Conservation (phyloP, 2,329 filamentous ascomycete genomes). For the Xylariaceae sp. region DNA sequence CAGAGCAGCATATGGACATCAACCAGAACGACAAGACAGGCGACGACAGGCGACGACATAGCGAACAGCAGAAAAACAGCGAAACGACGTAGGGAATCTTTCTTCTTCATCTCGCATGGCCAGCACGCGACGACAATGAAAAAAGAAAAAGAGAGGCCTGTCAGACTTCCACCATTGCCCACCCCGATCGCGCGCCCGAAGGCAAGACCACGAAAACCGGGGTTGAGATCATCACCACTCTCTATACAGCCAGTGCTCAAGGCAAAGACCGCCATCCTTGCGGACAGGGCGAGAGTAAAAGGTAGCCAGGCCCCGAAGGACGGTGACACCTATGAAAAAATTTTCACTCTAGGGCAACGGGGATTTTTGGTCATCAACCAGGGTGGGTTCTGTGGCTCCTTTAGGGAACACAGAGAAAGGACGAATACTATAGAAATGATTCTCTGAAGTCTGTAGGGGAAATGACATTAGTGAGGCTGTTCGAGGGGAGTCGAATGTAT, state of each 20-base stretch:
- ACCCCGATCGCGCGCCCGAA: constrained; percentile 73
- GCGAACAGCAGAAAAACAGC: neutral
- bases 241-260: constrained; percentile 59
- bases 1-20: too few species aligned
- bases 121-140: constrained; percentile 50
- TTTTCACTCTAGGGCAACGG: constrained; percentile 87
- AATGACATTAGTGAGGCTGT: constrained; percentile 13
- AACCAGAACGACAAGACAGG: too few species aligned
- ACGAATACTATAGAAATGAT: constrained; percentile 99
- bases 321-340: constrained; percentile 38
- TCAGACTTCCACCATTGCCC: constrained; percentile 88
- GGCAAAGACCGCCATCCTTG: constrained; percentile 51
- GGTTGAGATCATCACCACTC: constrained; percentile 94
- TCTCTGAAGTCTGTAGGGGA: constrained; percentile 48
- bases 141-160: constrained; percentile 54
- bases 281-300: constrained; percentile 55
- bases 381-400: constrained; percentile 91
- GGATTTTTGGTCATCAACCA: constrained; percentile 91
- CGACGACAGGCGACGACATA: neutral
- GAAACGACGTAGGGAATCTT: constrained; percentile 8
- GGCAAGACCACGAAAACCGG: constrained; percentile 59
- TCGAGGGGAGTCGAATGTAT: constrained; percentile 23
- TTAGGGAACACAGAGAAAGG: constrained; percentile 83
- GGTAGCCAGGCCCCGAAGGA: constrained; percentile 35
- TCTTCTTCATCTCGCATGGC: constrained; percentile 50